Base-by-base conservation (phyloP, 306 rosid genomes). In the Prunus fruticosa region DNA sequence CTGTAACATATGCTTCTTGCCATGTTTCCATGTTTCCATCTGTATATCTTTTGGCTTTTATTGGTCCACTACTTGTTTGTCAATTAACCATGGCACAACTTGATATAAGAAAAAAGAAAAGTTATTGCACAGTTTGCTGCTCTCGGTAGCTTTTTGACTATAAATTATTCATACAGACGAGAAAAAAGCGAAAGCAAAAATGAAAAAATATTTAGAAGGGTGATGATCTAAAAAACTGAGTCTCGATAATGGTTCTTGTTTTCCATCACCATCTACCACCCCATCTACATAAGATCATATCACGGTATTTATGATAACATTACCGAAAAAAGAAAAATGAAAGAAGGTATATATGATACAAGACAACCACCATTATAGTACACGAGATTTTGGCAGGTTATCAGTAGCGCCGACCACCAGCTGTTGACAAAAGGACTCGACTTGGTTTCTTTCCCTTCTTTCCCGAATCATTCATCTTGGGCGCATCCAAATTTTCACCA, bases 321-420 rank as follows among this genome's bases (percentile, higher is more conserved):
- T 38, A 38, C 43, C 43, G 43, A 38, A 38, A 38, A 38, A 38
- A 1, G 43, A 38, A 6, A 6, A 38, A 38, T 38, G 43, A 38
- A 6, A 38, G 2, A 52, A 34, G 69, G 69, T 64, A 18, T 34
- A 66, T 43, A 34, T 18, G 6, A 38, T 41, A 41, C 72, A 64
- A 18, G 47, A 34, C 25, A 38, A 54, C 57, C 28, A 3, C 16
- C 43, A 6, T 76, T 9, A 45, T 10, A 41, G 71, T 58, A 76
- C 34, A 38, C 0, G 4, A 20, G 47, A 12, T 72, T 43, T 46
- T 15, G 6, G 25, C 13, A 43, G 25, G 25, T 23, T 45, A 64
- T 91, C 87, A 95, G 75, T 95, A 95, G 56, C 98, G 95, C 62
- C 97, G 92, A 51, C 97, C 96, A 51, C 97, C 93, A 6, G 97